Conservation (phyloP, 2,329 filamentous ascomycete genomes). For the Epichloe baconii region DNA sequence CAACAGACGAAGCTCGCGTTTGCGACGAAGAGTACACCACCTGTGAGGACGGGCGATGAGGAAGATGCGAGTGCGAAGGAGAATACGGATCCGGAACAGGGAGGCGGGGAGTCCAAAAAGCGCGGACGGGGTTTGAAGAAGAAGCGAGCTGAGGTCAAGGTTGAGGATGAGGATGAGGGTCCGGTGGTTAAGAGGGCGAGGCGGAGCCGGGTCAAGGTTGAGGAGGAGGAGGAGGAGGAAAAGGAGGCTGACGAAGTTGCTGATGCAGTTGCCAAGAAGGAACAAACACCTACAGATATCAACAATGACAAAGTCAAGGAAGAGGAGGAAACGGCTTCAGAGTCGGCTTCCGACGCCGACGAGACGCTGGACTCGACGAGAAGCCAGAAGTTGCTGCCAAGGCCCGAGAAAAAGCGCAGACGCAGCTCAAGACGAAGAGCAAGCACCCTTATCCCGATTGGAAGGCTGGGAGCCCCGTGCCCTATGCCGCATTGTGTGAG, state of each 20-base stretch:
- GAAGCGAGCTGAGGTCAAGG: slow-evolving; percentile 6
- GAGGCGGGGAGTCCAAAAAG: slow-evolving; percentile 29
- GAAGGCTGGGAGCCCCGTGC: slow-evolving; percentile 77
- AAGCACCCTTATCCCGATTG: slow-evolving; percentile 92
- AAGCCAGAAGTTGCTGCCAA: slow-evolving; percentile 63
- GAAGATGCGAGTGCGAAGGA: slow-evolving; percentile 21
- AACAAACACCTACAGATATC: slow-evolving; percentile 13
- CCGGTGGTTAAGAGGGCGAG: slow-evolving; percentile 47
- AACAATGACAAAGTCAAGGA: slow-evolving; percentile 16
- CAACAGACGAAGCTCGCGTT: slow-evolving; percentile 75
- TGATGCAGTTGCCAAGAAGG: neutral
- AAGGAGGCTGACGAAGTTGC: neutral
- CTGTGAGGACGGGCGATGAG: slow-evolving; percentile 17
- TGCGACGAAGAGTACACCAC: slow-evolving; percentile 38
- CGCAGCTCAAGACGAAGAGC: slow-evolving; percentile 51
- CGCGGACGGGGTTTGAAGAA: slow-evolving; percentile 20
- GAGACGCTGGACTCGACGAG: slow-evolving; percentile 39
- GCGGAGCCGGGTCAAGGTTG: slow-evolving; percentile 31
- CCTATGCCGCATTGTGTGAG: slow-evolving; percentile 85
- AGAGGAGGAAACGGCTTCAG: slow-evolving; percentile 2
- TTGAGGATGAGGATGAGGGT: slow-evolving; percentile 38
- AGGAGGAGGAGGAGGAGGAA: slow-evolving; percentile 30
- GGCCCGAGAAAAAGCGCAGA: slow-evolving; percentile 68
- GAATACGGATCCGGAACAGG: slow-evolving; percentile 25
- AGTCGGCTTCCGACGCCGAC: slow-evolving; percentile 26